phyloP scores from a whole-genome alignment of 371 early-diverging fungal genomes.

The Mucor mucedo region DNA sequence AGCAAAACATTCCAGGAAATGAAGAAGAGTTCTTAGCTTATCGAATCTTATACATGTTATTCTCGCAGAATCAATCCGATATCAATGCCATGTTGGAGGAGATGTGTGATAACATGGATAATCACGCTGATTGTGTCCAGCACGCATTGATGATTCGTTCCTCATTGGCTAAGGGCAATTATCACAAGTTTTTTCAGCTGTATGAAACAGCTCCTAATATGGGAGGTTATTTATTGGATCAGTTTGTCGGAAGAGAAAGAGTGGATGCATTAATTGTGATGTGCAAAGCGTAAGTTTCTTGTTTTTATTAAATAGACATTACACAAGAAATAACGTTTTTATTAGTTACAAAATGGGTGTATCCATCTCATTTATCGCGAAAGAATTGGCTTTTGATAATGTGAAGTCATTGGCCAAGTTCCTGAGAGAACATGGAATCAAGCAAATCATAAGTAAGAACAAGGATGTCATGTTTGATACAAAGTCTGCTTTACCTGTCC shows the following conservation, averaged over 20 bases:
- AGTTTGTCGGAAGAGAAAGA: slow-evolving; percentile 87
- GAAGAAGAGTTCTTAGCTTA: slow-evolving; percentile 90
- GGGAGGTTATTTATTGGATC: slow-evolving; percentile 88
- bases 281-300: slow-evolving; percentile 71
- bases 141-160: slow-evolving; percentile 88
- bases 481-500: slow-evolving; percentile 55
- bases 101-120: slow-evolving; percentile 63
- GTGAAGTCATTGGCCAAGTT: slow-evolving; percentile 42
- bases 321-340: background rate
- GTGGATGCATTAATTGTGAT: slow-evolving; percentile 71
- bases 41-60: slow-evolving; percentile 86
- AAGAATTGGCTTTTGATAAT: slow-evolving; percentile 52
- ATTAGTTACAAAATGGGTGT: slow-evolving; percentile 64
- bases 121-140: slow-evolving; percentile 60
- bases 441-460: slow-evolving; percentile 8
- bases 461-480: slow-evolving; percentile 48
- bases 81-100: slow-evolving; percentile 74
- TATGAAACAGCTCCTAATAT: slow-evolving; percentile 83
- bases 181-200: slow-evolving; percentile 79
- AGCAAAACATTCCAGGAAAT: slow-evolving; percentile 67
- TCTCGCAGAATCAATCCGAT: slow-evolving; percentile 86
- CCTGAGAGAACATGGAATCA: slow-evolving; percentile 41
- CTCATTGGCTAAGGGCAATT: slow-evolving; percentile 80
- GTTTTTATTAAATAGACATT: background rate
- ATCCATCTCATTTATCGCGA: slow-evolving; percentile 41